Evolutionary conservation across 2,329 filamentous ascomycete species (phyloP).

Genomic region (Pseudopithomyces maydicus): DNA sequence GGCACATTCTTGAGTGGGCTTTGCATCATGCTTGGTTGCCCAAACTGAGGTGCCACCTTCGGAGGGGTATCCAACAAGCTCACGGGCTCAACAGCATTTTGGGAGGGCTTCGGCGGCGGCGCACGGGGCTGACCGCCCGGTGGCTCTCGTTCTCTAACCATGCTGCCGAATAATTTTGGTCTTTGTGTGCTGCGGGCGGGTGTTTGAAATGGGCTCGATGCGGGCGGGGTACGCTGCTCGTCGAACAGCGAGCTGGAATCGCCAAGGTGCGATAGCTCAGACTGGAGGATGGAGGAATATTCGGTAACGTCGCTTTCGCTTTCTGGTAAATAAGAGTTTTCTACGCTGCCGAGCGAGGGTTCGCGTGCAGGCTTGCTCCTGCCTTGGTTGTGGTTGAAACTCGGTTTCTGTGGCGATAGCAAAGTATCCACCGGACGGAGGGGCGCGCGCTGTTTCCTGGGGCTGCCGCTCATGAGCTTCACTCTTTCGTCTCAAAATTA

Average conservation of each 20-base stretch:
- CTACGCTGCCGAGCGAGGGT: slow-evolving; percentile 6
- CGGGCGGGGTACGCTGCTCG: slow-evolving; percentile 19
- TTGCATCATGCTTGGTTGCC: slow-evolving; percentile 62
- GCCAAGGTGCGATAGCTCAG: slow-evolving; percentile 26
- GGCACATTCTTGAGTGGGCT: slow-evolving; percentile 49
- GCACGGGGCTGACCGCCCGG: slow-evolving; percentile 43
- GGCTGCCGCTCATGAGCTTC: slow-evolving; percentile 29
- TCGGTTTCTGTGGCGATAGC: slow-evolving; percentile 39
- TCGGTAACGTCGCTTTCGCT: slow-evolving; percentile 5
- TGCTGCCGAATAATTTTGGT: slow-evolving; percentile 37
- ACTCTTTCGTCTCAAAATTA: neutral
- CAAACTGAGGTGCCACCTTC: slow-evolving; percentile 54
- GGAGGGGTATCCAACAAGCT: neutral
- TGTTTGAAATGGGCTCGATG: neutral
- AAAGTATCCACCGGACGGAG: slow-evolving; percentile 42
- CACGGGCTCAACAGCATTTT: slow-evolving; percentile 31
- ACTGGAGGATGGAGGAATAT: slow-evolving; percentile 13
- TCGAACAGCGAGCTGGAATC: slow-evolving; percentile 45
- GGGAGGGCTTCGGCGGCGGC: slow-evolving; percentile 30
- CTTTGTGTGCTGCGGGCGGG: slow-evolving; percentile 7
- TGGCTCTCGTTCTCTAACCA: slow-evolving; percentile 59
- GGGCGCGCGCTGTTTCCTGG: slow-evolving; percentile 35
- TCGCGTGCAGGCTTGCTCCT: neutral
- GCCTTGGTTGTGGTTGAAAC: slow-evolving; percentile 16
- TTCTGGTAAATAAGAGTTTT: slow-evolving; percentile 6